Conservation (phyloP, 2,329 filamentous ascomycete genomes). For the Helicocarpus griseus region DNA sequence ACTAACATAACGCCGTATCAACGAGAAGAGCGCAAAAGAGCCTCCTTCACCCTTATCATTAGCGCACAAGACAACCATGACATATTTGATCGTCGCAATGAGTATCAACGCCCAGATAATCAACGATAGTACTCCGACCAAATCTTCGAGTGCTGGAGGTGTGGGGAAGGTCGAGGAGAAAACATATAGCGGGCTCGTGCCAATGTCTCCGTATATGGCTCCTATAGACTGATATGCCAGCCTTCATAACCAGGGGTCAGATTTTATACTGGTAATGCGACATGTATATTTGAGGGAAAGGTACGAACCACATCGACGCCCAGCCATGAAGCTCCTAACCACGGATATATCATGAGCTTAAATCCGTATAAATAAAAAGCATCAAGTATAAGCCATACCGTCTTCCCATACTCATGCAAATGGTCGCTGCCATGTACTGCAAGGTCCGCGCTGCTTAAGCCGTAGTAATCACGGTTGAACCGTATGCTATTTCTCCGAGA, state of each 20-base stretch:
- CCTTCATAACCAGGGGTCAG: slow-evolving; percentile 15
- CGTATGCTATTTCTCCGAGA: neutral
- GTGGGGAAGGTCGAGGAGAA: slow-evolving; percentile 44
- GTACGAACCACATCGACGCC: slow-evolving; percentile 12
- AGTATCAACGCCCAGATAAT: slow-evolving; percentile 47
- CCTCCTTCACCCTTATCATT: slow-evolving; percentile 51
- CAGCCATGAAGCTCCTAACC: slow-evolving; percentile 10
- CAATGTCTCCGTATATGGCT: slow-evolving; percentile 52
- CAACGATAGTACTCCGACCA: slow-evolving; percentile 45
- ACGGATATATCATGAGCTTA: neutral
- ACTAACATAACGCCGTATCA: slow-evolving; percentile 43
- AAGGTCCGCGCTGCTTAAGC: neutral
- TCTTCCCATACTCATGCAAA: neutral
- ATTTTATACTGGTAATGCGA: too few relatives aligned
- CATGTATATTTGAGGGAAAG: too few relatives aligned
- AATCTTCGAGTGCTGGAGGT: slow-evolving; percentile 35
- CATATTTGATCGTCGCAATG: slow-evolving; percentile 50
- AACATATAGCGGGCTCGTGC: slow-evolving; percentile 49
- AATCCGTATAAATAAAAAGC: neutral
- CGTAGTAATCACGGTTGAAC: neutral
- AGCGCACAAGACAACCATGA: slow-evolving; percentile 43
- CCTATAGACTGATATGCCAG: slow-evolving; percentile 48
- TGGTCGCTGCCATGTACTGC: neutral
- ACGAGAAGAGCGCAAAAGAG: slow-evolving; percentile 45
- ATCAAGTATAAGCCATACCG: neutral